Percentiles rank a stretch among this genome's conserved stretches.
These are phyloP conservation scores for Protomyces arabidopsidicola DNA, from an alignment of 1,139 yeast genomes.

Conservation along the genomic window DNA sequence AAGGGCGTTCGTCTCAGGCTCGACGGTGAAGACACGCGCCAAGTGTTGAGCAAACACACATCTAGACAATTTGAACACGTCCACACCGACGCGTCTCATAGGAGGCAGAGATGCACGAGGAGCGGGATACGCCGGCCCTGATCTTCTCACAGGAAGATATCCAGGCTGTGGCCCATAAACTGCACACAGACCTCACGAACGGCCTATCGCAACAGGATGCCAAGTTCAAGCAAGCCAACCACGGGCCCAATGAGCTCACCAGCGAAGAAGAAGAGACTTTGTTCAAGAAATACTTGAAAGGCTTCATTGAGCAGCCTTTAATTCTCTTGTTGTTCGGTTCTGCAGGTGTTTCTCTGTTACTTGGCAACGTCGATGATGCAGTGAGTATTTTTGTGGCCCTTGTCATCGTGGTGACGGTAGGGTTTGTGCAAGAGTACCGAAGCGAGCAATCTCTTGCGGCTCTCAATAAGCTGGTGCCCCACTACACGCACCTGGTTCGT, in stretches of 20 bases:
- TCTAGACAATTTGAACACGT: too few relatives aligned
- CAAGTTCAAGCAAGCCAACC: constrained; percentile 53
- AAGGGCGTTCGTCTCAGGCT: too few relatives aligned
- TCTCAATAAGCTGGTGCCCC: constrained; percentile 84
- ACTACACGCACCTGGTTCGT: constrained; percentile 83
- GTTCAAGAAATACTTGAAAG: constrained; percentile 62
- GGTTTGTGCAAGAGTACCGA: constrained; percentile 92
- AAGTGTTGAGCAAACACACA: too few relatives aligned
- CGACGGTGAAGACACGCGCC: too few relatives aligned
- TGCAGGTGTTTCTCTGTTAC: constrained; percentile 72
- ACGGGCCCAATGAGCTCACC: constrained; percentile 72
- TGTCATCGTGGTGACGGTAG: constrained; percentile 48
- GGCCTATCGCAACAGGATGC: constrained; percentile 25
- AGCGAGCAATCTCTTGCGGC: constrained; percentile 92
- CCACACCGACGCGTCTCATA: neutral
- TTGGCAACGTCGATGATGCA: constrained; percentile 94
- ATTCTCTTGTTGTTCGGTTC: constrained; percentile 82
- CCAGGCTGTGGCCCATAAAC: constrained; percentile 17
- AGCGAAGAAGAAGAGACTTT: constrained; percentile 73
- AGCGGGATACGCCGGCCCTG: constrained; percentile 22
- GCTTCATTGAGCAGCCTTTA: constrained; percentile 83
- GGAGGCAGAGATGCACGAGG: neutral
- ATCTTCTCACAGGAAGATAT: constrained; percentile 12
- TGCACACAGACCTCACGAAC: constrained; percentile 10
- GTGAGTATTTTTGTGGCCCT: constrained; percentile 45